Conservation (phyloP, 495 filamentous ascomycete genomes). For the Beverwykella pulmonaria region DNA sequence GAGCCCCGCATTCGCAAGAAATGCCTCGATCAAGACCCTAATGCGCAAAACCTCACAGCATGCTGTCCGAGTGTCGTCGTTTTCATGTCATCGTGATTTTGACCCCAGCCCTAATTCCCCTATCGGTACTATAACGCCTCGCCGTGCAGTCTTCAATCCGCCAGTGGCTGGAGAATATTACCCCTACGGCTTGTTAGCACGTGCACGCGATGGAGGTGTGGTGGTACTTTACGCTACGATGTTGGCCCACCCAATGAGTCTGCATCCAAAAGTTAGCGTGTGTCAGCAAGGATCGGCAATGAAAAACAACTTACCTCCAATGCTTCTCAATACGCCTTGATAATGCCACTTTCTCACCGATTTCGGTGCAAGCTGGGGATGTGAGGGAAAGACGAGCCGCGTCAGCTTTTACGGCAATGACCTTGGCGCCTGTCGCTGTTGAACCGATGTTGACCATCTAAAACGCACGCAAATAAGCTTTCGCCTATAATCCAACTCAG, state of each 20-base stretch:
- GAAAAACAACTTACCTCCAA: conserved; percentile 78
- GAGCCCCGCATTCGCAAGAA: conserved; percentile 27
- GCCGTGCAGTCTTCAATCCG: conserved; percentile 20
- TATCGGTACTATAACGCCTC: background rate
- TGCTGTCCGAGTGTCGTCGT: background rate
- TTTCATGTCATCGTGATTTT: conserved; percentile 4
- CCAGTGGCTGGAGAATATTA: conserved; percentile 28
- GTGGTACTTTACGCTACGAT: conserved; percentile 68
- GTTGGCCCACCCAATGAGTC: conserved; percentile 60
- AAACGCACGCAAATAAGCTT: background rate
- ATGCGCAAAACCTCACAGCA: conserved; percentile 9
- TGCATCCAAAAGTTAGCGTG: conserved; percentile 59
- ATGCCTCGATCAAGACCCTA: conserved; percentile 21
- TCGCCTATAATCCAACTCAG: background rate
- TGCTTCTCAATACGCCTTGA: conserved; percentile 97
- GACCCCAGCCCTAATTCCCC: background rate
- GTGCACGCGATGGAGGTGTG: background rate
- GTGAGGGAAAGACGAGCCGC: conserved; percentile 88
- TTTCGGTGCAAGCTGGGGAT: conserved; percentile 86
- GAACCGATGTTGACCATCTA: conserved; percentile 97
- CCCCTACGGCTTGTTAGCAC: conserved; percentile 23
- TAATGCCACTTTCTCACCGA: conserved; percentile 96
- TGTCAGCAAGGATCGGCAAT: conserved; percentile 39
- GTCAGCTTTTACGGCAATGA: conserved; percentile 94
- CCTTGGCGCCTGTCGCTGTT: conserved; percentile 89